These are phyloP conservation scores for Avena eriantha DNA, from an alignment of 176 grass and related monocot species.

Conservation along the genomic window DNA sequence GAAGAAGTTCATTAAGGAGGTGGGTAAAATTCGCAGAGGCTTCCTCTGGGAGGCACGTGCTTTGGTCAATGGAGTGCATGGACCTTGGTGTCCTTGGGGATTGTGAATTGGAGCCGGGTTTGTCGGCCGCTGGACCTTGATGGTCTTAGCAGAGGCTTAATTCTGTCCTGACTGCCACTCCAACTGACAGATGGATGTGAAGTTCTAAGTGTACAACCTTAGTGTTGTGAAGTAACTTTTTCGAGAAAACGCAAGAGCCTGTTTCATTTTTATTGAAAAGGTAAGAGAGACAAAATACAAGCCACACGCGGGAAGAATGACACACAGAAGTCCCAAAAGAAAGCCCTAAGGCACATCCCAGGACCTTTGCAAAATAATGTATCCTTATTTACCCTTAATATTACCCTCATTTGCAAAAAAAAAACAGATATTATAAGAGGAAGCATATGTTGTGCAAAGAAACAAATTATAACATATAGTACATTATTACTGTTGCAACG, in stretches of 20 bases:
- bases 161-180: too few species aligned
- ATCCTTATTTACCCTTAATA: neutral
- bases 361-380: neutral
- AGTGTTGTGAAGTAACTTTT: too few species aligned
- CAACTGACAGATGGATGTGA: too few species aligned
- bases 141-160: neutral
- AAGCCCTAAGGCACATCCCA: conserved; percentile 2
- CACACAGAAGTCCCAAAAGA: neutral
- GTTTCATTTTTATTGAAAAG: neutral
- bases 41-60: neutral
- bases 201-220: neutral
- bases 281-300: neutral
- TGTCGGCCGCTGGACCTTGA: neutral
- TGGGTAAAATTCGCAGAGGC: neutral
- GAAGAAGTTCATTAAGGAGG: neutral
- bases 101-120: neutral
- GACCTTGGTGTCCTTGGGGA: neutral
- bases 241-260: too few species aligned
- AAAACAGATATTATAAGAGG: neutral
- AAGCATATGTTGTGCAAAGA: conserved; percentile 6
- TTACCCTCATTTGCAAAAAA: neutral
- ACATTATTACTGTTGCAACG: neutral
- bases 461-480: conserved; percentile 6
- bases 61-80: neutral
- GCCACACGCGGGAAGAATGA: neutral